A percentile compares a stretch with the other conserved stretches of the same genome.
Evolutionary conservation across 75 land plant genomes (phyloP).

Genomic region (Pinus taeda): DNA sequence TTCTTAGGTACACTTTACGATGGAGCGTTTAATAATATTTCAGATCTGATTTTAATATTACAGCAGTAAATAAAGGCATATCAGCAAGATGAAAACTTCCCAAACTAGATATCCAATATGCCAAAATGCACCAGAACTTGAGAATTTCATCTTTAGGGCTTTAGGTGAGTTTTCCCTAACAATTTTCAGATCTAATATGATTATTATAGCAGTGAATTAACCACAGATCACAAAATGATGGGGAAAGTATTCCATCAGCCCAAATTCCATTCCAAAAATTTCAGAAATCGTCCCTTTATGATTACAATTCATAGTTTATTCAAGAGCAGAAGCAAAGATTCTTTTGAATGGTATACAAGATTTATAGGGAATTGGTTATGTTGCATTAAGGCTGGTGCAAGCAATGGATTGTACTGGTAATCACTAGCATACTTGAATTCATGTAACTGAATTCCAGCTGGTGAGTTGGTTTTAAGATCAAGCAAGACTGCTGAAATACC

Average conservation of each 20-base stretch:
- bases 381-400: slow-evolving; percentile 46
- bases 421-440: slow-evolving; percentile 20
- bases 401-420: slow-evolving; percentile 8
- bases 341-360: slow-evolving; percentile 63
- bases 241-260: not conserved
- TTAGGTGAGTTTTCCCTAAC: too few species aligned
- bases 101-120: too few species aligned
- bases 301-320: not conserved
- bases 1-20: too few species aligned
- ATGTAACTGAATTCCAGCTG: slow-evolving; percentile 13
- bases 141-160: too few species aligned
- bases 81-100: too few species aligned
- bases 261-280: not conserved
- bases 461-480: slow-evolving; percentile 29
- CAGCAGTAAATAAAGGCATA: too few species aligned
- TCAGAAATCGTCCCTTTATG: not conserved
- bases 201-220: too few species aligned
- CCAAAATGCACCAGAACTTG: too few species aligned
- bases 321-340: slow-evolving; percentile 57
- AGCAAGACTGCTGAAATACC: slow-evolving; percentile 15
- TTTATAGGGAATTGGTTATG: slow-evolving; percentile 60
- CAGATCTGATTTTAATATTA: too few species aligned
- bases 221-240: not conserved
- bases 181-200: too few species aligned
- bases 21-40: too few species aligned